These are phyloP conservation scores for Fusarium acutatum DNA, from an alignment of 2,329 filamentous ascomycete genomes.

Conservation along the genomic window DNA sequence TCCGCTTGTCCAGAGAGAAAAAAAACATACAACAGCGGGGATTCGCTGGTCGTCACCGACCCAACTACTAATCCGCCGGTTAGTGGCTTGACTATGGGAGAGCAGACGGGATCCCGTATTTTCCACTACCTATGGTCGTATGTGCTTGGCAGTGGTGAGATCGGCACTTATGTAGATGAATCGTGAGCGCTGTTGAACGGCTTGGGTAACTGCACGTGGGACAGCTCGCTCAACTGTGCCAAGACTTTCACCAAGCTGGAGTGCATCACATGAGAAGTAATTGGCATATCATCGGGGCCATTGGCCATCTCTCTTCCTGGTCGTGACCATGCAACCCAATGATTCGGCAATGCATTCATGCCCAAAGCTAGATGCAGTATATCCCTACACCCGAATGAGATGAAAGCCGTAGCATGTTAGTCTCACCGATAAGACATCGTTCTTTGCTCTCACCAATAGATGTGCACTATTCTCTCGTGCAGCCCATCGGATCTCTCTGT, in stretches of 20 bases:
- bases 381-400: background rate
- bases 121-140: constrained; percentile 11
- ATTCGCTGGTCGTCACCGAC: constrained; percentile 20
- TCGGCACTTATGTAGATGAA: too few species aligned
- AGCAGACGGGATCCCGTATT: constrained; percentile 18
- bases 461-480: too few species aligned
- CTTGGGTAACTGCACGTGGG: too few species aligned
- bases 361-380: background rate
- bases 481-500: background rate
- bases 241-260: too few species aligned
- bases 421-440: background rate
- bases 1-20: rapidly evolving
- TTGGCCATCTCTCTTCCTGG: too few species aligned
- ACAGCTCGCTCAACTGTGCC: too few species aligned
- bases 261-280: too few species aligned
- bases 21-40: constrained; percentile 20
- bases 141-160: background rate
- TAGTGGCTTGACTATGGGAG: constrained; percentile 15
- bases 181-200: too few species aligned
- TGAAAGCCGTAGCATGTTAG: too few species aligned
- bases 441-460: background rate
- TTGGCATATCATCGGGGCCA: too few species aligned
- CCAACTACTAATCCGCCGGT: constrained; percentile 18
- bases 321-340: too few species aligned
- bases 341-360: background rate